Base-by-base conservation (phyloP, 2,329 filamentous ascomycete species). In the Aspergillus oerlinghausenensis region DNA sequence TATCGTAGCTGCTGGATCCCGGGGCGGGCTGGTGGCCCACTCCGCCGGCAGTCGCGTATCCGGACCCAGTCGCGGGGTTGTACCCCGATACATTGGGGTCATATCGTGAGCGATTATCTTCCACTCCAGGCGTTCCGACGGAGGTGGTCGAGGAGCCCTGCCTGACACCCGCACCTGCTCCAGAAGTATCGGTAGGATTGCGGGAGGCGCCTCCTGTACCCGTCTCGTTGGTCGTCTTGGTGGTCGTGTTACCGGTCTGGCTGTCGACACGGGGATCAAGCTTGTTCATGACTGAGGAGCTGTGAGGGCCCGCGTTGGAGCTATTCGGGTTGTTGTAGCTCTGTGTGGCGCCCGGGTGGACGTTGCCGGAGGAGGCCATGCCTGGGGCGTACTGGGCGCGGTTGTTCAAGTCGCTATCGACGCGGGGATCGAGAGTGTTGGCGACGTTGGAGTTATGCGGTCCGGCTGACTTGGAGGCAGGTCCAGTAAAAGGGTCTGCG, bases 371-470 rank as follows among this genome's bases (percentile, higher is more conserved):
- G 25, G 50, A 52, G 5, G 61, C 57, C 14, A 51, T 54, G 47
- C 62, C 47, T n/a, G 58, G 55, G 3, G 55, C 59, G 51, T 66
- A 62, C 57, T 63, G 60, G 14, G 60, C 60, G 51, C 64, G 61
- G 43, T 62, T 64, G 45, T 60, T 57, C 28, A 63, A 11, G 55
- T 74, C 69, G 19, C 66, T 72, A 57, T 77, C 69, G 9, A 75
- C 70, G 48, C 70, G 60, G 40, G 75, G 75, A 54, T 79, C 76
- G 11, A 68, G 47, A 58, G 72, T 75, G 62, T 79, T 79, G 32
- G 68, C 67, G 10, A 63, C 42, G 38, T 59, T 56, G 11, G 55
- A 56, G 32, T 35, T 21, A 28, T 66, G 65, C 10, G 59, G 61
- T 9, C 63, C 62, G n/a, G 60, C 58, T 10, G 61, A 63, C 26